These are phyloP conservation scores for Ophiostoma sp. DNA, from an alignment of 2,329 filamentous ascomycete species.

Conservation along the genomic window DNA sequence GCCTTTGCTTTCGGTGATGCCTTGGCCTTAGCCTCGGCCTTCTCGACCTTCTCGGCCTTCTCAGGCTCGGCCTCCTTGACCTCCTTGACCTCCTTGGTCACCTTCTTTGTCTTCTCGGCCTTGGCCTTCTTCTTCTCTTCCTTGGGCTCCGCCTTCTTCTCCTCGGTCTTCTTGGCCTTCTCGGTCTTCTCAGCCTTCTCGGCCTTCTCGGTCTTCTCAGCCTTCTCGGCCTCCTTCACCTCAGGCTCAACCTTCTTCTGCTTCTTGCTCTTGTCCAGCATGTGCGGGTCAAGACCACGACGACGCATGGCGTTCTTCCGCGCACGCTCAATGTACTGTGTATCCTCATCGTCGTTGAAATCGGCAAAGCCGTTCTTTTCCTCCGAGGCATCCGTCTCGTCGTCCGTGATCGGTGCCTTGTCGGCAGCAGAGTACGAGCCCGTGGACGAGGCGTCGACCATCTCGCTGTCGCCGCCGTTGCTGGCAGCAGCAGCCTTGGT, in stretches of 20 bases:
- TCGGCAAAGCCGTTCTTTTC: slow-evolving; percentile 53
- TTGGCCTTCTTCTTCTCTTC: slow-evolving; percentile 26
- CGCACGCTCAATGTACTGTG: slow-evolving; percentile 65
- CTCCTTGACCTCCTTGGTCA: slow-evolving; percentile 31
- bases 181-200: background rate
- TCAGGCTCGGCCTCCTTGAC: slow-evolving; percentile 24
- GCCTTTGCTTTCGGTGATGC: slow-evolving; percentile 20
- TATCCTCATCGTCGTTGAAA: slow-evolving; percentile 69
- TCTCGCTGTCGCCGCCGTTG: slow-evolving; percentile 27
- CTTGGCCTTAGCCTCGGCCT: slow-evolving; percentile 14
- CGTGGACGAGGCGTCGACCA: slow-evolving; percentile 40
- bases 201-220: slow-evolving; percentile 1
- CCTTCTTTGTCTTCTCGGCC: slow-evolving; percentile 22
- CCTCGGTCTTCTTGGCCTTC: slow-evolving; percentile 8
- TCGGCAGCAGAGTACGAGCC: slow-evolving; percentile 43
- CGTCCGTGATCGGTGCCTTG: slow-evolving; percentile 59
- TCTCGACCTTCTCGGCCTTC: slow-evolving; percentile 18
- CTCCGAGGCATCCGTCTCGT: slow-evolving; percentile 35
- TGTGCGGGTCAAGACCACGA: slow-evolving; percentile 67
- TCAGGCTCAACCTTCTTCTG: background rate
- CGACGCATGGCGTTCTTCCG: slow-evolving; percentile 67
- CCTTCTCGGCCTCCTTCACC: slow-evolving; percentile 22
- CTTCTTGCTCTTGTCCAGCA: slow-evolving; percentile 37
- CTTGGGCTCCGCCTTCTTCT: slow-evolving; percentile 4
- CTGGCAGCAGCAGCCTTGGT: slow-evolving; percentile 21